Evolutionary conservation across 805 yeast genomes (phyloP), one percentile per base, ranked within the genome.

Genomic region (Komagataella pseudopastoris): DNA sequence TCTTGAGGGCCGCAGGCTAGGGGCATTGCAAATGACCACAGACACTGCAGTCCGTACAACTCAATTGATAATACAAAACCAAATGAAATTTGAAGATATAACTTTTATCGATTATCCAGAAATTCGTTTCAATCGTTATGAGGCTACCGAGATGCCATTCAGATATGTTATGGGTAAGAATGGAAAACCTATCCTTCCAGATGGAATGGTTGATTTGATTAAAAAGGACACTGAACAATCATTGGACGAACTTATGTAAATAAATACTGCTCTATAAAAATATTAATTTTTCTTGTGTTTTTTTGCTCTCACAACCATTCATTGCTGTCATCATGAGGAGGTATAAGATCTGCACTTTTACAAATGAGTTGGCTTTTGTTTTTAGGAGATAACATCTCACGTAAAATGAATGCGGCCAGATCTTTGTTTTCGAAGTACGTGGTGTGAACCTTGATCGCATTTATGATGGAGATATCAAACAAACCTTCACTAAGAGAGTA

Each of bases 81-180:
- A 74, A 51, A 70, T 59, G 1, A 63, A 65, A 22, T 85, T 91
- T 59, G 86, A 85, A 55, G 77, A 85, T 50, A 88, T 93, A 55
- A 77, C 78, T 52, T 91, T 88, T 63, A 80, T 91, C 50, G 98
- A 93, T 64, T 89, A 87, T 63, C 99, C 99, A 3, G 98, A 91
- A 66, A 84, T 91, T 58, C 79, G 88, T 63, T 91, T 86, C 70
- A 83, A 74, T 66, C 84, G 83, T 63, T 80, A 86, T 61, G 99
- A 93, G 66, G 86, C 95, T 3, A 89, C 96, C 0, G 97, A 91
- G 63, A 91, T 91, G 99, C 99, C 99, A 2, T 91, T 91, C 70
- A 76, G 99, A 62, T 91, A 91, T 60, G 84, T 91, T 16, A 67
- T 82, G 53, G 86, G 85, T 58, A 64, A 60, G 0, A 58, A 74